A percentile compares a stretch with the other conserved stretches of the same genome.
Evolutionary conservation across 257 asterid species (phyloP).

Genomic region (Solanum clarkiae): DNA sequence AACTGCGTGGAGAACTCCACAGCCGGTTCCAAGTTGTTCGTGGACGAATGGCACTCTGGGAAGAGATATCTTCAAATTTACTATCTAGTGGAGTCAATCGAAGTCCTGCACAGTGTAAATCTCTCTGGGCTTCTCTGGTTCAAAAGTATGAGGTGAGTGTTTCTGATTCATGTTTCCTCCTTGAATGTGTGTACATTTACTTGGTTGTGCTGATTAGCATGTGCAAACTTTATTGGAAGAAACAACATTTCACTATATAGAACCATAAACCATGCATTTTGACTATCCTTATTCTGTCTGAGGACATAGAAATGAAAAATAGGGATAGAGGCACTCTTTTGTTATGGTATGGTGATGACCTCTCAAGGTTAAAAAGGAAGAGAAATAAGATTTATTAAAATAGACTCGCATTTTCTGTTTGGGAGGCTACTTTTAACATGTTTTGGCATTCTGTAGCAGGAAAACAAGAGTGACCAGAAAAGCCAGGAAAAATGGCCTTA

Average conservation of each 20-base stretch:
- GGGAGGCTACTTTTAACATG: neutral
- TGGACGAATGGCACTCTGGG: conserved; percentile 98
- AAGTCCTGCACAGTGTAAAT: conserved; percentile 92
- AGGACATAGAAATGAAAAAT: neutral
- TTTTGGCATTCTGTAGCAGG: conserved; percentile 26
- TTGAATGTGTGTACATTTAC: neutral
- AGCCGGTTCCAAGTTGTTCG: conserved; percentile 76
- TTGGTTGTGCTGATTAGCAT: neutral
- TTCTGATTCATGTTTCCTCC: neutral
- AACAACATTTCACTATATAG: neutral
- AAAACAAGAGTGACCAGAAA: conserved; percentile 31
- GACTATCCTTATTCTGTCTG: neutral
- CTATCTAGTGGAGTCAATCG: conserved; percentile 48
- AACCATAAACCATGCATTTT: neutral
- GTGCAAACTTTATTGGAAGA: neutral
- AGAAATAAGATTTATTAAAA: neutral
- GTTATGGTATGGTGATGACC: neutral
- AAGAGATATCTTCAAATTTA: conserved; percentile 76
- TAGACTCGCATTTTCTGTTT: neutral
- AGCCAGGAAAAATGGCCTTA: conserved; percentile 47
- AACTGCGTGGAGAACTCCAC: conserved; percentile 74
- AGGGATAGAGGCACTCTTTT: neutral
- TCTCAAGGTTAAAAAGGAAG: neutral
- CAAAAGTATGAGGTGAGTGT: conserved; percentile 80
- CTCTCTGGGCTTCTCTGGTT: conserved; percentile 90